A percentile compares a stretch with the other conserved stretches of the same genome.
Conservation (phyloP, 768 basidiomycete genomes). For the Mycena metata region DNA sequence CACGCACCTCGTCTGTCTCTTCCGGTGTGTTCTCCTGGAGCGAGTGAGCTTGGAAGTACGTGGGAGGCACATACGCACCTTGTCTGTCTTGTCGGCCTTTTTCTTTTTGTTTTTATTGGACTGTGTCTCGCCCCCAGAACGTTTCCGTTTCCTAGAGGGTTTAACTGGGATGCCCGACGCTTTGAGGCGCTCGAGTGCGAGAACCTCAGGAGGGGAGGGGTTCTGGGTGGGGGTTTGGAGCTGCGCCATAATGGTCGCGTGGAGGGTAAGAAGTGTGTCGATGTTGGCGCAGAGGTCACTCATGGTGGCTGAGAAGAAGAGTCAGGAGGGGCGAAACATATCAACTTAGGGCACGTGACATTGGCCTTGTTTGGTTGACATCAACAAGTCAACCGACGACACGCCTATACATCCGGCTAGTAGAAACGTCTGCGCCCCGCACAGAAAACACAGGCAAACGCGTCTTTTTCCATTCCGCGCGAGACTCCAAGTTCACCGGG, state of each 20-base stretch:
- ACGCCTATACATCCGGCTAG: no score
- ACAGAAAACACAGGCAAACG: no score
- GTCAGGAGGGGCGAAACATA: no score
- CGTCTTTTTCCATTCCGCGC: no score
- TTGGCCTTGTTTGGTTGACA: no score
- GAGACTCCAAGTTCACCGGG: no score
- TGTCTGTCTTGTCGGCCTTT: no score
- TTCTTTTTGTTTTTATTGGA: background rate
- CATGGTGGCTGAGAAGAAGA: slow-evolving; percentile 5
- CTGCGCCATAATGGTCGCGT: background rate
- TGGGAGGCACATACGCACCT: background rate
- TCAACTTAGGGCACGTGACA: no score
- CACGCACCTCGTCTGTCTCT: background rate
- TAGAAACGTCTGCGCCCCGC: no score
- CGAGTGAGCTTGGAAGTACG: background rate
- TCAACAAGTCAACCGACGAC: no score
- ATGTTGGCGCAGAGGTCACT: background rate
- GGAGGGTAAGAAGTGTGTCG: background rate
- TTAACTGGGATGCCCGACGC: background rate
- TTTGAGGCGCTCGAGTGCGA: background rate
- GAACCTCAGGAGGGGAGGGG: background rate
- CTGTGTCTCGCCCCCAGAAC: background rate
- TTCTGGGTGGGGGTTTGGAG: background rate
- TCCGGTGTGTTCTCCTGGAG: background rate
- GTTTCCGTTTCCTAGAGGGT: no score